phyloP scores from a whole-genome alignment of 2,329 filamentous ascomycete genomes.

The Epichloe sibirici region DNA sequence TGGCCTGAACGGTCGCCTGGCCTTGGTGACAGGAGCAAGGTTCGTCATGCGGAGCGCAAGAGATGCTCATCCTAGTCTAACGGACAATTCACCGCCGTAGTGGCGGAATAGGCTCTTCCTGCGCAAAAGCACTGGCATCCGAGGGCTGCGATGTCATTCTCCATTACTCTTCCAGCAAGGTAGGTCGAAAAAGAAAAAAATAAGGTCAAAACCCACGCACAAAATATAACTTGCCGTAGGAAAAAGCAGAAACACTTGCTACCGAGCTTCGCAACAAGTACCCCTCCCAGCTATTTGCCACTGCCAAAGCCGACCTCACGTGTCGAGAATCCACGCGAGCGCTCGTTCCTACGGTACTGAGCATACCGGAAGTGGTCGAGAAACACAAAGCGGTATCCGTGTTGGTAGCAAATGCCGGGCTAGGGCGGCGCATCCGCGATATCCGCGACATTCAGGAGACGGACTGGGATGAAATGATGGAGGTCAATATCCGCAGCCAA shows the following conservation, averaged over 20 bases:
- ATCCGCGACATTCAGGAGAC: conserved; percentile 1
- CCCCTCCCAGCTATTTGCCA: conserved; percentile 4
- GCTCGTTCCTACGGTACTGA: not conserved
- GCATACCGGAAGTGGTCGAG: not conserved
- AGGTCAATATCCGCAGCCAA: conserved; percentile 5
- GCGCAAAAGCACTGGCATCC: conserved; percentile 3
- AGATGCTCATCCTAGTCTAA: not conserved
- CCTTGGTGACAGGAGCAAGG: conserved; percentile 7
- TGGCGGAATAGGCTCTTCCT: conserved; percentile 6
- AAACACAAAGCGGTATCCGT: conserved; percentile 4
- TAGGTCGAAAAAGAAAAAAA: not conserved
- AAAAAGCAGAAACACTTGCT: conserved; percentile 3
- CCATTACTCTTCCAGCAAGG: conserved; percentile 6
- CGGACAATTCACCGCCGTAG: not conserved
- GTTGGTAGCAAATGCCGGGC: conserved; percentile 6
- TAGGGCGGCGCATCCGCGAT: conserved; percentile 6
- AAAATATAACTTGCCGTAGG: not conserved
- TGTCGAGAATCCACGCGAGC: conserved; percentile 4
- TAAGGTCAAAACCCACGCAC: not conserved
- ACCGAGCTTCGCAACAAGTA: not conserved
- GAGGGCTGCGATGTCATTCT: conserved; percentile 6
- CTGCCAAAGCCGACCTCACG: conserved; percentile 3
- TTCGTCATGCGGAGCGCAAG: not conserved
- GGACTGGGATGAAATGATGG: conserved; percentile 7
- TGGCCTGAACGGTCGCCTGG: not conserved